Percentiles rank a stretch among this genome's conserved stretches.
Evolutionary conservation across 2,329 filamentous ascomycete species (phyloP).

Genomic region (Bimuria novae-zelandiae): DNA sequence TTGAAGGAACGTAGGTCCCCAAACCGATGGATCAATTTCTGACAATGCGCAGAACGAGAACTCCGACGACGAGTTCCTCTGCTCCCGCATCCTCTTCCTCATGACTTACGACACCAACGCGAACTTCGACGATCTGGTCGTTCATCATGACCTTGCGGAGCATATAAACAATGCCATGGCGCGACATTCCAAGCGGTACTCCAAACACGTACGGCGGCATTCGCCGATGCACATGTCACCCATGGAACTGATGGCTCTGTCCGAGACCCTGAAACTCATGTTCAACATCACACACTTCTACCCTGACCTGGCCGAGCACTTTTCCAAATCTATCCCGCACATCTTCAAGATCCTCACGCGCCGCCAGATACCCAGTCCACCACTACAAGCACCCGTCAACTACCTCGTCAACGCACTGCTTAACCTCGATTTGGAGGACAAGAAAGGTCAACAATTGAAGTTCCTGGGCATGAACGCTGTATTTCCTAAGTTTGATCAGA

Average conservation of each 20-base stretch:
- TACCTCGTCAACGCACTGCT: constrained; percentile 79
- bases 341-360: constrained; percentile 71
- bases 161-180: constrained; percentile 71
- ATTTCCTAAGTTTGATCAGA: constrained; percentile 68
- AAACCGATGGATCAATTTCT: neutral
- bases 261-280: constrained; percentile 82
- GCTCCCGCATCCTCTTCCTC: constrained; percentile 78
- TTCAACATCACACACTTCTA: constrained; percentile 86
- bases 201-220: constrained; percentile 36
- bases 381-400: constrained; percentile 73
- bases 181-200: constrained; percentile 62
- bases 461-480: constrained; percentile 56
- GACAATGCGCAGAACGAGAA: constrained; percentile 60
- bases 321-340: constrained; percentile 69
- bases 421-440: constrained; percentile 71
- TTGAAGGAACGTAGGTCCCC: constrained; percentile 66
- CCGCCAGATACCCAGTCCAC: constrained; percentile 64
- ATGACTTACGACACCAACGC: constrained; percentile 77
- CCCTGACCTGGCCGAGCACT: constrained; percentile 63
- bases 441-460: constrained; percentile 48
- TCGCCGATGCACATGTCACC: constrained; percentile 49
- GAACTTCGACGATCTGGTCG: constrained; percentile 67
- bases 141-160: constrained; percentile 68
- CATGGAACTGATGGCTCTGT: constrained; percentile 79
- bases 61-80: constrained; percentile 84